These are phyloP conservation scores for Acer saccharum DNA, from an alignment of 345 rosid genomes.

Conservation along the genomic window DNA sequence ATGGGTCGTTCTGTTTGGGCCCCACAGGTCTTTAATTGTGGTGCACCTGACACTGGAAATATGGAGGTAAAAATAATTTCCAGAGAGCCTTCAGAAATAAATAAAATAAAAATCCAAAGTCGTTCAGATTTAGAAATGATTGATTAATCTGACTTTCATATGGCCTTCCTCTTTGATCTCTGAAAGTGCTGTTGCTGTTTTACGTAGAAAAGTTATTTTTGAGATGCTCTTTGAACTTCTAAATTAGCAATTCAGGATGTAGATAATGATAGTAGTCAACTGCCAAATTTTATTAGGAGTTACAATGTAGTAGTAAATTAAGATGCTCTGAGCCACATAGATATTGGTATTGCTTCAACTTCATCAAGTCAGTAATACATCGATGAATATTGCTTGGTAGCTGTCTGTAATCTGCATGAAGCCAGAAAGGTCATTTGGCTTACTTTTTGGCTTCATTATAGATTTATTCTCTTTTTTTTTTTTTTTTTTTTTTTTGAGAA, in stretches of 20 bases:
- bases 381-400: neutral
- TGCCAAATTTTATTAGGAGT: neutral
- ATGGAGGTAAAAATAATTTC: conserved; percentile 76
- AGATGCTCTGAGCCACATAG: neutral
- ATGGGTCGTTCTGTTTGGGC: conserved; percentile 98
- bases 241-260: neutral
- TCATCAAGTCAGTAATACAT: neutral
- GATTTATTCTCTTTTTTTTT: neutral
- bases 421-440: neutral
- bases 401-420: conserved; percentile 3
- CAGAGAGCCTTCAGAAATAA: neutral
- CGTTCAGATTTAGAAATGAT: neutral
- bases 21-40: conserved; percentile 94
- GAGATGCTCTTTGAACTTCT: neutral
- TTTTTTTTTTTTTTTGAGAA: no score
- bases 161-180: conserved; percentile 1
- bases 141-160: neutral
- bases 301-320: neutral
- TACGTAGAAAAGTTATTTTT: neutral
- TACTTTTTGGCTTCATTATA: neutral
- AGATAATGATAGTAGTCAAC: neutral
- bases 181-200: neutral
- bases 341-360: conserved; percentile 15
- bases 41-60: conserved; percentile 99
- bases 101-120: conserved; percentile 32